Evolutionary conservation across 1,139 yeast genomes (phyloP).

Genomic region (Blastobotrys arbuscula): DNA sequence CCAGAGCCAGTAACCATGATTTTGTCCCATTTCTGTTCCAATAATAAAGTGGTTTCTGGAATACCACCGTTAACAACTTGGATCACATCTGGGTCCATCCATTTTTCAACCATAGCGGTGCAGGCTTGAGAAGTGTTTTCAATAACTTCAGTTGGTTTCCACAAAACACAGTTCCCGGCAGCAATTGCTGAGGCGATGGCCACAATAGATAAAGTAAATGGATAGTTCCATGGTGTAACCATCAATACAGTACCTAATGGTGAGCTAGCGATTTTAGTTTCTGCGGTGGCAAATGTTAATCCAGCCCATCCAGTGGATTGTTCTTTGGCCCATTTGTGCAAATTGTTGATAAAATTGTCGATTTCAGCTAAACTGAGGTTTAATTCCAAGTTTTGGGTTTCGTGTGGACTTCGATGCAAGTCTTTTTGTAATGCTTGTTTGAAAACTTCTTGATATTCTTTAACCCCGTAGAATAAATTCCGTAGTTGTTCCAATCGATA

Average conservation of each 20-base stretch:
- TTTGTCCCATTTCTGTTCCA: constrained; percentile 68
- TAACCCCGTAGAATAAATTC: constrained; percentile 58
- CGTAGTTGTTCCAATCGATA: constrained; percentile 60
- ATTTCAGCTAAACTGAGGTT: constrained; percentile 51
- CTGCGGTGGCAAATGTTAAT: constrained; percentile 41
- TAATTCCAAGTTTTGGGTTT: constrained; percentile 57
- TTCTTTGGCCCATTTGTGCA: constrained; percentile 60
- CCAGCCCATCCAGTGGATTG: constrained; percentile 45
- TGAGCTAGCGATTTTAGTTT: constrained; percentile 52
- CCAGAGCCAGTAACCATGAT: constrained; percentile 84
- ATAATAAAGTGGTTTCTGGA: constrained; percentile 60
- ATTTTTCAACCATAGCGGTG: constrained; percentile 48
- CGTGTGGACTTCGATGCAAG: constrained; percentile 57
- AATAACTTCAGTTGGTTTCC: constrained; percentile 74
- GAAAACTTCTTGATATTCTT: constrained; percentile 53
- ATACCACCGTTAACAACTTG: constrained; percentile 69
- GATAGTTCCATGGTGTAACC: constrained; percentile 86
- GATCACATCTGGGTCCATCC: constrained; percentile 51
- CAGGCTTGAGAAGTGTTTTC: constrained; percentile 58
- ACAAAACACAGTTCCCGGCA: constrained; percentile 76
- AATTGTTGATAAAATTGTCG: constrained; percentile 50
- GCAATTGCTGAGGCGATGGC: constrained; percentile 81
- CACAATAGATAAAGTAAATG: constrained; percentile 55
- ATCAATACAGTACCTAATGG: constrained; percentile 76
- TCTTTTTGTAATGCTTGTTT: constrained; percentile 59